These are phyloP conservation scores for Hapsidospora chrysogenum DNA, from an alignment of 495 filamentous ascomycete species.

Conservation along the genomic window DNA sequence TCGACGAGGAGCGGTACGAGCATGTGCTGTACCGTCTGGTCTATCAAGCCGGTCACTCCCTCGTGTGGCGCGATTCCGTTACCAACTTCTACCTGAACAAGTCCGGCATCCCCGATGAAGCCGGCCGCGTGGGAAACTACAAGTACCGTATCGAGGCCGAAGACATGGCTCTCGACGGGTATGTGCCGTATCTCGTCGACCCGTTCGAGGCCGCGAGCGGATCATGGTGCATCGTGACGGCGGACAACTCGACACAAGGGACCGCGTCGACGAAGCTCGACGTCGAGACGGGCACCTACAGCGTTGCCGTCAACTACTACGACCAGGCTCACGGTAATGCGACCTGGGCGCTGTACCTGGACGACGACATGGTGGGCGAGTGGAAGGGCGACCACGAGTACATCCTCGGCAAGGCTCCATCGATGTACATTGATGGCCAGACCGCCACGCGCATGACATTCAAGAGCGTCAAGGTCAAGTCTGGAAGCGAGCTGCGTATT, in stretches of 20 bases:
- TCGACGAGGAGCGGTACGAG: constrained; percentile 46
- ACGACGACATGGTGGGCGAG: constrained; percentile 29
- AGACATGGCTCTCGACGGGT: constrained; percentile 35
- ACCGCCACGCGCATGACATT: constrained; percentile 48
- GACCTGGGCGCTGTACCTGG: constrained; percentile 35
- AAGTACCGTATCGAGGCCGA: constrained; percentile 45
- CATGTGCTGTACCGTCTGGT: constrained; percentile 36
- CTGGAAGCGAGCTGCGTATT: constrained; percentile 42
- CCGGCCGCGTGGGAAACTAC: constrained; percentile 35
- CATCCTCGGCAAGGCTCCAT: constrained; percentile 35
- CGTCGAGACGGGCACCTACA: constrained; percentile 36
- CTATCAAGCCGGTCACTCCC: constrained; percentile 52
- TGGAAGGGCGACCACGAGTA: constrained; percentile 44
- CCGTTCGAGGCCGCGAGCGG: constrained; percentile 37
- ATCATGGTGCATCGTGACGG: constrained; percentile 22
- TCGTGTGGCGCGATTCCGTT: constrained; percentile 54
- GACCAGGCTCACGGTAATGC: constrained; percentile 40
- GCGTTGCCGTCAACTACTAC: constrained; percentile 50
- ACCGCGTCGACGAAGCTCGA: constrained; percentile 28
- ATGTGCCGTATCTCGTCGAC: constrained; percentile 23
- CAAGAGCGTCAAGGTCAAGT: constrained; percentile 25
- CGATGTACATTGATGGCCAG: constrained; percentile 42
- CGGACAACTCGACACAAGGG: constrained; percentile 26
- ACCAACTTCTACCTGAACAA: constrained; percentile 41
- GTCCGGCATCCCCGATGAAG: constrained; percentile 39